Conservation (phyloP, 495 filamentous ascomycete species). For the Cudoniella acicularis region DNA sequence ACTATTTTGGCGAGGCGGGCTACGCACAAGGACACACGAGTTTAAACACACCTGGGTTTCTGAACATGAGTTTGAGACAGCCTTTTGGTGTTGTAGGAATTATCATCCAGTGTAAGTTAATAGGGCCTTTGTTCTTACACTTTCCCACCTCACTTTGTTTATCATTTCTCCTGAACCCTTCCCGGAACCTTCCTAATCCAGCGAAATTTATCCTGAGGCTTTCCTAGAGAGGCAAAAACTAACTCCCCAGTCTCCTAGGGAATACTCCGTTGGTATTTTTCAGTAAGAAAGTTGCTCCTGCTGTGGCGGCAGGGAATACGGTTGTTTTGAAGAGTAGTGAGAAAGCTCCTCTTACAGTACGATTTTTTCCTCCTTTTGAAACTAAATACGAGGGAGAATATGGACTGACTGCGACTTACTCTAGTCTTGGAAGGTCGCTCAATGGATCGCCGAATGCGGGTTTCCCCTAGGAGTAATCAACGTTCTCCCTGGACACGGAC, state of each 20-base stretch:
- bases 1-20: slow-evolving; percentile 32
- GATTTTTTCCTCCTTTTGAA: slow-evolving; percentile 54
- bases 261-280: slow-evolving; percentile 44
- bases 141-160: no score
- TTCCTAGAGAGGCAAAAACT: no score
- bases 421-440: slow-evolving; percentile 45
- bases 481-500: background rate
- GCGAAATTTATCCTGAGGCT: no score
- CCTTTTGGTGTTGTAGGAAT: slow-evolving; percentile 34
- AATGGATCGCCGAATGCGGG: slow-evolving; percentile 30
- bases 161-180: no score
- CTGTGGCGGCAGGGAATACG: slow-evolving; percentile 49
- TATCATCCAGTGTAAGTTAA: slow-evolving; percentile 36
- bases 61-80: slow-evolving; percentile 27
- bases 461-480: slow-evolving; percentile 2
- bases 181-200: no score
- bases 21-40: background rate
- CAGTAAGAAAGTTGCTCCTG: slow-evolving; percentile 33
- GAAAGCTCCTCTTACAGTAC: slow-evolving; percentile 46
- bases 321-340: slow-evolving; percentile 61
- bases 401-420: no score
- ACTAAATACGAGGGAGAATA: no score
- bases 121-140: no score
- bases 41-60: slow-evolving; percentile 1
- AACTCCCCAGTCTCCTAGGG: no score